Base-by-base conservation (phyloP, 1,284 basidiomycete species). In the Schizophyllum amplum region DNA sequence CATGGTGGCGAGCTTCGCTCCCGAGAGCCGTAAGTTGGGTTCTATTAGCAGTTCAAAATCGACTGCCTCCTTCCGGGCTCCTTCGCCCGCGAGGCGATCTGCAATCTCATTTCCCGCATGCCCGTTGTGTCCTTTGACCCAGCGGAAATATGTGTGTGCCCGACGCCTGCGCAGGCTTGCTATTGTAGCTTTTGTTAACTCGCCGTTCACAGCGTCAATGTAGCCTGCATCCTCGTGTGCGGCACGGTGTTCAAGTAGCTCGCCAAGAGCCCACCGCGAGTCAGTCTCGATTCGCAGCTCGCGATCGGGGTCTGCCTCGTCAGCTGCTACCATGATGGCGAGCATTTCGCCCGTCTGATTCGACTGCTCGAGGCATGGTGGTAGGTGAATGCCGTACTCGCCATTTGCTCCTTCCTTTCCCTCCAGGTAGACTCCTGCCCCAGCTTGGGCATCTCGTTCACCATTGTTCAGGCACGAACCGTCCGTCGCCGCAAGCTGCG, bases 391-490 rank as follows among this genome's bases (percentile, higher is more conserved):
- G 27, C 50, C 47, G 61, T 49, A 1, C 63, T 53, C 1, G 59
- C 56, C 13, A 27, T n/a, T 49, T 69, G 67, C 11, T 26, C n/a
- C 0, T 25, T 47, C 56, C 66, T 53, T n/a, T 5, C 33, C 20
- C 11, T 42, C 52, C 27, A 58, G 59, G 55, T 57, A 68, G 2
- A 64, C 58, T n/a, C 66, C 65, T 11, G 61, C 59, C 0, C 65
- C 66, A 0, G 62, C 61, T 33, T n/a, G 23, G 0, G 60, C 61
- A 17, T 65, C 47, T 1, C 25, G 21, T 2, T 56, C 49, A 0
- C 64, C 62, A 15, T 67, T 66, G n/a, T 61, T 51, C 0, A 56
- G 25, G 55, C 64, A 64, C 0, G 65, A 65, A 5, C 66, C 68
- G 52, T 67, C 66, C 0, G 63, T 67, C 5, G 47, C 47, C n/a